These are phyloP conservation scores for Alternaria sp. DNA, from an alignment of 2,329 filamentous ascomycete genomes.

Conservation along the genomic window DNA sequence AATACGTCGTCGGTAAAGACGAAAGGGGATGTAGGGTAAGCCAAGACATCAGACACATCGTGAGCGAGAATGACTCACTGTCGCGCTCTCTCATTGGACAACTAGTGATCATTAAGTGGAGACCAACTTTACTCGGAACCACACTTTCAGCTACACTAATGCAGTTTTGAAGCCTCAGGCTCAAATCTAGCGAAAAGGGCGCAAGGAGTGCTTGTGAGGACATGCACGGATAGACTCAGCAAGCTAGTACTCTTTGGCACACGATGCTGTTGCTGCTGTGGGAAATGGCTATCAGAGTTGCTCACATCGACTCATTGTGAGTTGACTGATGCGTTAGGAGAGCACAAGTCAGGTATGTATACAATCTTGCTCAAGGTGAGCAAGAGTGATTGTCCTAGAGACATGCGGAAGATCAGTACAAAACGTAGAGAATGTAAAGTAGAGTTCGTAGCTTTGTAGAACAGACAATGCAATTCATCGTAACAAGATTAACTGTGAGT, in stretches of 20 bases:
- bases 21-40: background rate
- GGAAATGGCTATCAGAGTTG: background rate
- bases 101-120: background rate
- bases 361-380: constrained; percentile 7
- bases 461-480: constrained; percentile 9
- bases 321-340: background rate
- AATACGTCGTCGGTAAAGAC: background rate
- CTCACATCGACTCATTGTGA: constrained; percentile 17
- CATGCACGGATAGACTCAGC: background rate
- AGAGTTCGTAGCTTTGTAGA: constrained; percentile 11
- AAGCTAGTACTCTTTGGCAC: background rate
- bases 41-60: constrained; percentile 8
- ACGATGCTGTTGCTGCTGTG: background rate
- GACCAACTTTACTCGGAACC: background rate
- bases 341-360: background rate
- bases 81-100: constrained; percentile 12
- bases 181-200: background rate
- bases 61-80: constrained; percentile 32
- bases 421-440: background rate
- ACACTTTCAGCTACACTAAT: background rate
- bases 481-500: constrained; percentile 22
- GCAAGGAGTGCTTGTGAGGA: background rate
- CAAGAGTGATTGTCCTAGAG: background rate
- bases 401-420: background rate
- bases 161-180: constrained; percentile 2